Conservation (phyloP, 306 rosid species). For the Fragaria iinumae region DNA sequence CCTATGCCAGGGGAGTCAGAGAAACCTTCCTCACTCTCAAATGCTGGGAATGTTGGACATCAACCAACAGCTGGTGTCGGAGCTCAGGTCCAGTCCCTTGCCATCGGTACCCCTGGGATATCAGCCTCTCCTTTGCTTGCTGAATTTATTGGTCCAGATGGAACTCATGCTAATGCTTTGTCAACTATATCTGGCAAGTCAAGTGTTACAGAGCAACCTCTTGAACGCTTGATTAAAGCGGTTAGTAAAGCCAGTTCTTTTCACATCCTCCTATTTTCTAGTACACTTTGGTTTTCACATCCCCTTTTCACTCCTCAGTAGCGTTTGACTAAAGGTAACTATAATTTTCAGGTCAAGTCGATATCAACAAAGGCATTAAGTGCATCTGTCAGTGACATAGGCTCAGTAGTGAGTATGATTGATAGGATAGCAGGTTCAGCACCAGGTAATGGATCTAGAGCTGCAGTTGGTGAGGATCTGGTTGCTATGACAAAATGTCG, state of each 20-base stretch:
- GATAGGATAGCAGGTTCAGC: constrained; percentile 96
- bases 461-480: constrained; percentile 95
- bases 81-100: constrained; percentile 78
- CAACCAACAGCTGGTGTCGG: constrained; percentile 52
- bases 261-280: constrained; percentile 12
- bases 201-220: constrained; percentile 70
- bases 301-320: background rate
- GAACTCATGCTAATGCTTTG: constrained; percentile 48
- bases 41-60: constrained; percentile 63
- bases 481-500: constrained; percentile 93
- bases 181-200: constrained; percentile 60
- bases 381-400: constrained; percentile 80
- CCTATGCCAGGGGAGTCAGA: constrained; percentile 83
- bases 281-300: background rate
- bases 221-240: constrained; percentile 76
- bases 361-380: constrained; percentile 58
- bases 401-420: constrained; percentile 83
- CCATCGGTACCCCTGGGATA: constrained; percentile 97
- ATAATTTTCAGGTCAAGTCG: constrained; percentile 68
- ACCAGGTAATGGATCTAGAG: constrained; percentile 93
- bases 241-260: constrained; percentile 48
- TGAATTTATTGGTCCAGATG: constrained; percentile 72
- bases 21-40: constrained; percentile 68
- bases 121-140: constrained; percentile 97
- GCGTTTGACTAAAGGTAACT: background rate